Base-by-base conservation (phyloP, 2,329 filamentous ascomycete species). In the Phialophora verrucosa region DNA sequence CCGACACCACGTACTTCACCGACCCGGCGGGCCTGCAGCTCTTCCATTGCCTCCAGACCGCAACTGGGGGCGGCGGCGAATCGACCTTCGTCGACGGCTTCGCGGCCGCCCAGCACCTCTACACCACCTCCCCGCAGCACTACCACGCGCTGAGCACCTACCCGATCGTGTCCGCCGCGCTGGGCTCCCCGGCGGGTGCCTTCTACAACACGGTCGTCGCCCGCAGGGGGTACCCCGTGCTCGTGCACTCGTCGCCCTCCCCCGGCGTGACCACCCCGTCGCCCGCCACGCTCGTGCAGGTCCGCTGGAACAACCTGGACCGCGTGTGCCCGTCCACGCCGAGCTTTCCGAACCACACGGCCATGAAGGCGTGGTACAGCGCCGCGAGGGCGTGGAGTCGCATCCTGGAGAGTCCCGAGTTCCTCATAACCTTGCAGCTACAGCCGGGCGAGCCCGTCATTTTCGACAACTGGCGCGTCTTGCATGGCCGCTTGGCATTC, bases 251-350 rank as follows among this genome's bases (percentile, higher is more conserved):
- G 25, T 44, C 67, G 1, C 49, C 64, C 10, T 47, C 35, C 2
- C 35, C 50, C 2, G 35, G 42, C 35, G 35, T 63, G 27, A 32
- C 67, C 5, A 53, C 62, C 3, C 69, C 69, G 8, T 63, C 64
- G 2, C 76, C 79, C 0, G 73, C 76, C 1, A 79, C 78, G 1
- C 74, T 90, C 50, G 79, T 84, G 32, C 89, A 92, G 63, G 83
- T 98, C 6, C 85, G 94, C 62, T 99, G 95, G 95, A 99, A 99
- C 77, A 94, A 93, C 70, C 90, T 92, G 69, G 95, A 98, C 76
- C 84, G 95, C 49, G 91, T 91, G 1, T 84, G 89, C 2, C 65
- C 65, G 83, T 92, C 66, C 85, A 87, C 14, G 71, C 64, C 67
- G 10, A 63, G 82, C 50, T 85, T 88, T 74, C 77, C 76, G 5